Percentiles rank a stretch among this genome's conserved stretches.
Conservation (phyloP, 2,329 filamentous ascomycete species). For the Calonectria henricotiae region DNA sequence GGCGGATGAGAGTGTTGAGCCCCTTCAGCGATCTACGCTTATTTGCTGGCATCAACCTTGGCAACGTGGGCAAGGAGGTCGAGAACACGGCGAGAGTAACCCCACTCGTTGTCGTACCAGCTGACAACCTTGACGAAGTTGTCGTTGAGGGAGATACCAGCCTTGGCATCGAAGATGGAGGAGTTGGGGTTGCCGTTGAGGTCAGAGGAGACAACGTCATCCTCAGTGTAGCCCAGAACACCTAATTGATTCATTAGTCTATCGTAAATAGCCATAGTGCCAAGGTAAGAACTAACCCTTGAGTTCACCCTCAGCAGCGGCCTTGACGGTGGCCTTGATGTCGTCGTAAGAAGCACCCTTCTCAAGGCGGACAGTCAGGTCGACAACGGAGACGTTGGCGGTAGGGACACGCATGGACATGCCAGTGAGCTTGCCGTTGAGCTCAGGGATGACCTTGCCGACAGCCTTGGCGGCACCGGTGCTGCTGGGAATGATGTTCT, state of each 20-base stretch:
- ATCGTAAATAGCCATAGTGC: not conserved
- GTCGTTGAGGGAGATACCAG: conserved; percentile 97
- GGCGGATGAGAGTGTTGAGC: conserved; percentile 32
- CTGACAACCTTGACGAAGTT: conserved; percentile 99
- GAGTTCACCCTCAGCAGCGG: conserved; percentile 84
- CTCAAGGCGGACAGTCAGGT: conserved; percentile 94
- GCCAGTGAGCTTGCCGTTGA: conserved; percentile 99
- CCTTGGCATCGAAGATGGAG: conserved; percentile 99
- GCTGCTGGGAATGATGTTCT: conserved; percentile 99
- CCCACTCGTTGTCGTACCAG: conserved; percentile 99
- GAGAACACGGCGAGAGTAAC: conserved; percentile 96
- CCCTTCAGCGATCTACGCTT: conserved; percentile 53
- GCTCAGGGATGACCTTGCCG: conserved; percentile 98
- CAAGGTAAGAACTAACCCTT: conserved; percentile 78
- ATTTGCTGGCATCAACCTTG: conserved; percentile 79
- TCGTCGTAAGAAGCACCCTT: conserved; percentile 90
- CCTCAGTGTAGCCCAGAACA: conserved; percentile 95
- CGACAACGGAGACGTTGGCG: conserved; percentile 98
- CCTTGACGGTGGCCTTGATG: conserved; percentile 95
- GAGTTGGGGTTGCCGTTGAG: conserved; percentile 93
- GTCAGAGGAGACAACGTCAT: conserved; percentile 95
- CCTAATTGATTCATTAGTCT: conserved; percentile 65
- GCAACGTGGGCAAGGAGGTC: conserved; percentile 86
- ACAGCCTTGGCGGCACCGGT: conserved; percentile 99
- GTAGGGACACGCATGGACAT: conserved; percentile 99